Percentiles rank a stretch among this genome's conserved stretches.
Conservation (phyloP, 345 rosid species). For the Ceriops zippeliana region DNA sequence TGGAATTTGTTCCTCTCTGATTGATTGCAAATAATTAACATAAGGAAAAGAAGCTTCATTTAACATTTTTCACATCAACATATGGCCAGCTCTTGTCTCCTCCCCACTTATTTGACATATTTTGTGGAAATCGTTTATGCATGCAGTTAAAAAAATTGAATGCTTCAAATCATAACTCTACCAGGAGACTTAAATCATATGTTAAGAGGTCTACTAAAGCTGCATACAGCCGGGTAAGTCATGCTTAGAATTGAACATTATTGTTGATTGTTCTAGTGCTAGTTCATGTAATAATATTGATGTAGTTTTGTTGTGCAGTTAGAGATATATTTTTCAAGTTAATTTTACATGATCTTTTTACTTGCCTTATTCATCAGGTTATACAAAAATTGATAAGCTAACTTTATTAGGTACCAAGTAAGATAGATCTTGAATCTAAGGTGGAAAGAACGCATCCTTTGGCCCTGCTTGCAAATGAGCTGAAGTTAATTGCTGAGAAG, state of each 20-base stretch:
- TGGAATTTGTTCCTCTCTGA: too few relatives aligned
- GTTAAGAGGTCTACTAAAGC: constrained; percentile 68
- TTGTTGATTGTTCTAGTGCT: not conserved
- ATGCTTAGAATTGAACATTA: constrained; percentile 14
- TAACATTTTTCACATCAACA: too few relatives aligned
- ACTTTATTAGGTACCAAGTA: constrained; percentile 50
- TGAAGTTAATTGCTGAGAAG: constrained; percentile 64
- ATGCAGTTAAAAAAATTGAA: constrained; percentile 52
- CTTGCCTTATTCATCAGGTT: not conserved
- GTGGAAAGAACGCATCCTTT: constrained; percentile 60
- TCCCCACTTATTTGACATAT: constrained; percentile 2
- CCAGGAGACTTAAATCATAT: constrained; percentile 48
- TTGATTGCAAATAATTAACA: too few relatives aligned
- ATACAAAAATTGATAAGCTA: constrained; percentile 9
- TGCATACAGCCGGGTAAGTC: constrained; percentile 66
- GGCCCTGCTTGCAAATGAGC: constrained; percentile 79
- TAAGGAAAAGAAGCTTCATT: too few relatives aligned
- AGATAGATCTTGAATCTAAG: constrained; percentile 51
- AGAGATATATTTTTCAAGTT: not conserved
- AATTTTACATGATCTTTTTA: not conserved
- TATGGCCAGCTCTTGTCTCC: too few relatives aligned
- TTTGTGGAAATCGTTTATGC: constrained; percentile 17
- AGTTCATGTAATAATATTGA: not conserved
- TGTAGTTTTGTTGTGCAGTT: not conserved
- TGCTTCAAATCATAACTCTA: constrained; percentile 38